Evolutionary conservation across 2,329 filamentous ascomycete genomes (phyloP), one percentile per base, ranked within the genome.

Genomic region (Lecanoromycetidae sp.): DNA sequence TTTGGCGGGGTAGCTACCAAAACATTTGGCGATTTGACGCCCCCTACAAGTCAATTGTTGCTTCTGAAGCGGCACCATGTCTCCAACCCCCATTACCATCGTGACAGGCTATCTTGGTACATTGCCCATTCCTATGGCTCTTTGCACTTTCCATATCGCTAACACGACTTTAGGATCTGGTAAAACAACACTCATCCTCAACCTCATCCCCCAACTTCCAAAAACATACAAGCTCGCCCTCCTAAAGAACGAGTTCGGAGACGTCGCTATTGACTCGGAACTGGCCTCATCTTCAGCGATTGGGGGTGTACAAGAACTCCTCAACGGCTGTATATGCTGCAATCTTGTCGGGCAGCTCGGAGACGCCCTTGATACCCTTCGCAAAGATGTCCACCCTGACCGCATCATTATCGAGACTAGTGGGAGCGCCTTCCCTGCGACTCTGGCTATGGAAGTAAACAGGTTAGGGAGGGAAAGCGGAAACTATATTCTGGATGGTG

Each of bases 261-360:
- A 96, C 63, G 68, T 98, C 34, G 88, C 87, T 29, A 75, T 98
- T 61, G 91, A 98, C 71, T 91, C 85, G 1, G 85, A 94, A 63
- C 81, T 98, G 25, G 90, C 91, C 13, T 74, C 83, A 0, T 83
- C 83, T 12, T 78, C 78, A 41, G 80, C 88, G 53, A 87, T 98
- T 56, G 82, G 86, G 1, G 90, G 87, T 46, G 88, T 94, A 4
- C 84, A 84, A 57, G 91, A 98, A 66, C 75, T 98, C 1, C 80
- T 98, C 45, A 94, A 94, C 63, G 91, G 90, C 55, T 96, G 91
- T 68, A 96, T 98, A 66, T 98, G 91, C 76, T 98, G 91, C 71
- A 96, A 96, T 63, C 82, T 96, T 22, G 90, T 98, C 51, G 91
- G 91, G 13, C 86, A 94, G 64, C 78, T 98, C 6, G 77, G 79